Conservation (phyloP, 2,329 filamentous ascomycete species). For the Aureobasidium lini region DNA sequence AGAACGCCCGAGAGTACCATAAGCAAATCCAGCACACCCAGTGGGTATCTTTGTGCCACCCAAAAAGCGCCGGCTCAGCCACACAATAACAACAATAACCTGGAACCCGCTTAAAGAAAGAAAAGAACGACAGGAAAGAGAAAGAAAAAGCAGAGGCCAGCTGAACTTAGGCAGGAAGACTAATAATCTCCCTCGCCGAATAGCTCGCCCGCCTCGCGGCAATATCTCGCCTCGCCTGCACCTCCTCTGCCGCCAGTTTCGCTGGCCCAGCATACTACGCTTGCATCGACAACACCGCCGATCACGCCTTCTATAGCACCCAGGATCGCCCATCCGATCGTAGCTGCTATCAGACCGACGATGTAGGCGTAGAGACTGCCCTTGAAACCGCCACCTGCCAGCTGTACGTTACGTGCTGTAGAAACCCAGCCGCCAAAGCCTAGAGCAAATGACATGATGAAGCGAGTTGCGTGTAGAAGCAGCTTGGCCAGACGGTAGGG, state of each 20-base stretch:
- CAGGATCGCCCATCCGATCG: constrained; percentile 93
- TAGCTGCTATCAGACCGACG: constrained; percentile 82
- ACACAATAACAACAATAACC: background rate
- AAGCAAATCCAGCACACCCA: background rate
- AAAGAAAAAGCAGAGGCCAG: background rate
- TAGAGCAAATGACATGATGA: constrained; percentile 82
- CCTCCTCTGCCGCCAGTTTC: constrained; percentile 63
- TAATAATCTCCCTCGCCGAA: constrained; percentile 56
- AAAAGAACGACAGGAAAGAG: background rate
- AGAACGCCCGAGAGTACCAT: no score
- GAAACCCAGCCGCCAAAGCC: constrained; percentile 97
- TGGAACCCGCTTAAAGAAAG: background rate
- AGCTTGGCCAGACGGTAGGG: constrained; percentile 89
- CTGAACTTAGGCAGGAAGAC: background rate
- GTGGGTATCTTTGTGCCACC: background rate
- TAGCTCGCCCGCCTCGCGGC: constrained; percentile 80
- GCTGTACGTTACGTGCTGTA: constrained; percentile 69
- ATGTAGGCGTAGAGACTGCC: constrained; percentile 93
- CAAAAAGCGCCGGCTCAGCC: background rate
- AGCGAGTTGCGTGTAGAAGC: constrained; percentile 79
- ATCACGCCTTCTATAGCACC: constrained; percentile 33
- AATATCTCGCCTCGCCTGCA: constrained; percentile 65
- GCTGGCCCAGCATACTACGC: constrained; percentile 89
- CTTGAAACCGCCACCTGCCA: constrained; percentile 46
- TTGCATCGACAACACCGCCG: constrained; percentile 37